These are phyloP conservation scores for Taphrina betulina DNA, from an alignment of 1,139 yeast species.

Conservation along the genomic window DNA sequence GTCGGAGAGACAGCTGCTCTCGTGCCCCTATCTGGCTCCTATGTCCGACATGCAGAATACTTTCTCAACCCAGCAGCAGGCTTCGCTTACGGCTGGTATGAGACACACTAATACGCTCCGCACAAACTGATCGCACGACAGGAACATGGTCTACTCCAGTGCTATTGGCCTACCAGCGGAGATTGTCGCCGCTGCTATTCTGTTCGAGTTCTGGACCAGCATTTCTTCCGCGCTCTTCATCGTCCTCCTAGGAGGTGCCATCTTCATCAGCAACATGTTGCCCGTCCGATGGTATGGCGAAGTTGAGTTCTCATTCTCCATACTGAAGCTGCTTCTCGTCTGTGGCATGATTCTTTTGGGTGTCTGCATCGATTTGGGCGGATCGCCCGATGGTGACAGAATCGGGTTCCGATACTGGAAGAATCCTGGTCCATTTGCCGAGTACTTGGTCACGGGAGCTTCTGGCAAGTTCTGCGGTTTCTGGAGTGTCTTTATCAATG, in stretches of 20 bases:
- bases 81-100: conserved; percentile 46
- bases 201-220: conserved; percentile 44
- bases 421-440: conserved; percentile 60
- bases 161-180: conserved; percentile 46
- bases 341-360: conserved; percentile 65
- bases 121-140: no score
- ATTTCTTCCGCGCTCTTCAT: conserved; percentile 73
- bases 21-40: no score
- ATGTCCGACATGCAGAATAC: no score
- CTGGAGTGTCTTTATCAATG: conserved; percentile 71
- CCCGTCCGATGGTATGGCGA: conserved; percentile 78
- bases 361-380: conserved; percentile 65
- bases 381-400: conserved; percentile 50
- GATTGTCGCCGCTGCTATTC: conserved; percentile 46
- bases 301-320: conserved; percentile 65
- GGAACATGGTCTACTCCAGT: conserved; percentile 87
- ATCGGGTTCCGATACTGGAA: conserved; percentile 55
- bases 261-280: conserved; percentile 59
- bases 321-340: conserved; percentile 62
- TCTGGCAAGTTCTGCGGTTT: conserved; percentile 2
- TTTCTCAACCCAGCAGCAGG: conserved; percentile 46
- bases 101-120: no score
- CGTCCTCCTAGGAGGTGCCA: conserved; percentile 57
- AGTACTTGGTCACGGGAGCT: conserved; percentile 29
- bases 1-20: no score